A percentile compares a stretch with the other conserved stretches of the same genome.
Conservation (phyloP, 2,329 filamentous ascomycete species). For the Fusarium sp. region DNA sequence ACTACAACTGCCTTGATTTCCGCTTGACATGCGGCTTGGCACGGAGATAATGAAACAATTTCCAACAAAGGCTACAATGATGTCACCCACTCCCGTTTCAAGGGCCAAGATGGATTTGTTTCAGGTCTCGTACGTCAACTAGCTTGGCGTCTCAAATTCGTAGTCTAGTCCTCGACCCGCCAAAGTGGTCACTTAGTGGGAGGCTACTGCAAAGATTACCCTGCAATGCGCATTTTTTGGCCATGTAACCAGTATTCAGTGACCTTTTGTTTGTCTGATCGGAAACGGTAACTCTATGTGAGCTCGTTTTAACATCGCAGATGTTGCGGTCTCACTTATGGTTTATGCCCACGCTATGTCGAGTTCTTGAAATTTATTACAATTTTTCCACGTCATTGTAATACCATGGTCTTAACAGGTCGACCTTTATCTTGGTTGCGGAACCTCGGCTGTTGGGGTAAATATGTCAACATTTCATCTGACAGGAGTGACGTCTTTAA, state of each 20-base stretch:
- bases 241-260: neutral
- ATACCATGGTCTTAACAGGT: rapidly evolving
- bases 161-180: neutral
- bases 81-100: neutral
- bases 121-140: neutral
- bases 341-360: rapidly evolving
- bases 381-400: rapidly evolving
- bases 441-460: neutral
- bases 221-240: neutral
- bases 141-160: neutral
- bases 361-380: rapidly evolving
- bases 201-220: neutral
- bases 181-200: neutral
- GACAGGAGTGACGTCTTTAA: neutral
- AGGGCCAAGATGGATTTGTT: neutral
- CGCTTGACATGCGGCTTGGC: neutral
- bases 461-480: no score
- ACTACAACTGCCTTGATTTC: neutral
- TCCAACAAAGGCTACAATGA: neutral
- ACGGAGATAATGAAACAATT: neutral
- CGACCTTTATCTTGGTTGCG: neutral
- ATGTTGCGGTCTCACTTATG: rapidly evolving
- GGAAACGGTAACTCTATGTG: rapidly evolving
- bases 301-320: rapidly evolving
- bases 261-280: neutral